Evolutionary conservation across 352 stramenopile genomes (phyloP), one percentile per base, ranked within the genome.

Genomic region (Globisporangium paddicum): DNA sequence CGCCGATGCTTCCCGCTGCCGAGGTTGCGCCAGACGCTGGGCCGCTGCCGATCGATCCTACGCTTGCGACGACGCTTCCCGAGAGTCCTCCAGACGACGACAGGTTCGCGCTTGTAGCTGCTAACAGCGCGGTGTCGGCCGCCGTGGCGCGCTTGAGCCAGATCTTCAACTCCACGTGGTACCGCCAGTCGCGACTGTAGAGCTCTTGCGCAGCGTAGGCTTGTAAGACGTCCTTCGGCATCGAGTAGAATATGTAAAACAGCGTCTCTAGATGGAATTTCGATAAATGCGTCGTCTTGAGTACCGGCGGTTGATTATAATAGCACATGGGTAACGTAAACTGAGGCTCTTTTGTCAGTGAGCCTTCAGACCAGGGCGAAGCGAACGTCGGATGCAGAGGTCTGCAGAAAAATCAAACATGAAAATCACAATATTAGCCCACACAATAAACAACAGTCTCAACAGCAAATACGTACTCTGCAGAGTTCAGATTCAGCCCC

Each of bases 171-270:
- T 99, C 96, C 13, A 72, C 80, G 66, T 99, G 96, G 77, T 98
- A 99, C 60, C 90, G 89, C 97, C 97, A 99, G 63, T 99, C 96
- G 54, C 97, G 90, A 50, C 78, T 90, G 60, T 96, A 91, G 19
- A 97, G 75, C 66, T 97, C 89, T 60, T 97, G 87, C 13, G 87
- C 88, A 11, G 82, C 79, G 49, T 92, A 95, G 5, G 89, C 87
- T 76, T 99, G 97, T 51, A 99, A 75, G 5, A 98, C 89, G 73
- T 99, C 97, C 79, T 98, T 97, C 45, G 97, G 97, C 82, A 99
- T 96, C 55, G 92, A 93, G 79, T 99, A 99, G 75, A 99, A 99
- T 67, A 99, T 98, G 81, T 98, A 99, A 78, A 99, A 99, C 23
- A 99, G 79, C 55, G 97, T 99, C 84, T 99, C 96, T 46, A 98